Conservation (phyloP, 2,329 filamentous ascomycete genomes). For the Verticillium alfalfae region DNA sequence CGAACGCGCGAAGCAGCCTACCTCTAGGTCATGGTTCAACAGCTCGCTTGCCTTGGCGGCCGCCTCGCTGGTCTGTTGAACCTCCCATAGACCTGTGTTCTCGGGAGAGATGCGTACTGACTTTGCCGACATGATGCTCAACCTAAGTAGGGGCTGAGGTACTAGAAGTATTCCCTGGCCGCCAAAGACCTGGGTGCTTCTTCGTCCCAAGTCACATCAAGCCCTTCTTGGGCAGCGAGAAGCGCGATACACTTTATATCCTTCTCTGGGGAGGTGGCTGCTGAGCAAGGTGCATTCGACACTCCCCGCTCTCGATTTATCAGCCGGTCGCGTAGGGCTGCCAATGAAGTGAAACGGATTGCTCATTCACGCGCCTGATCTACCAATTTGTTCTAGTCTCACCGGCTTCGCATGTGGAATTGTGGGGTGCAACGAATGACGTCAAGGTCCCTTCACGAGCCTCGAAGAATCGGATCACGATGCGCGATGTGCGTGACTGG, state of each 20-base stretch:
- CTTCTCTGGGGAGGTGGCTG: background rate
- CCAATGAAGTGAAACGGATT: background rate
- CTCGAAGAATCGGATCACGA: too few species aligned
- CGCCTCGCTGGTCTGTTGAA: conserved; percentile 47
- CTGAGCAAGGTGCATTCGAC: background rate
- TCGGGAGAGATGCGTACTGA: background rate
- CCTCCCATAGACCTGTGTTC: conserved; percentile 42
- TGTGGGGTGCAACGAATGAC: too few species aligned
- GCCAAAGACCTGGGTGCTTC: background rate
- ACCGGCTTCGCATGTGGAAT: background rate
- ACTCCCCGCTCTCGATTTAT: background rate
- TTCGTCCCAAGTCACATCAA: too few species aligned
- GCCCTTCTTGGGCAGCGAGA: too few species aligned
- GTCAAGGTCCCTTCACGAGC: too few species aligned
- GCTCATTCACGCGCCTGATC: background rate
- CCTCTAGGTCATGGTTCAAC: conserved; percentile 69
- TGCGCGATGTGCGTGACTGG: too few species aligned
- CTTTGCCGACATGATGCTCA: background rate
- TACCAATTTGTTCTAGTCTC: background rate
- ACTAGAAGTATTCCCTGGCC: background rate
- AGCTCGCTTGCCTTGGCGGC: conserved; percentile 61
- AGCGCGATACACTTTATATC: background rate
- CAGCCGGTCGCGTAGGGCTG: background rate
- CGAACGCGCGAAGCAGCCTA: conserved; percentile 14
- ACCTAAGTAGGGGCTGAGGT: background rate